phyloP scores from a whole-genome alignment of 805 yeast genomes.

The Wickerhamiella allomyrinae region DNA sequence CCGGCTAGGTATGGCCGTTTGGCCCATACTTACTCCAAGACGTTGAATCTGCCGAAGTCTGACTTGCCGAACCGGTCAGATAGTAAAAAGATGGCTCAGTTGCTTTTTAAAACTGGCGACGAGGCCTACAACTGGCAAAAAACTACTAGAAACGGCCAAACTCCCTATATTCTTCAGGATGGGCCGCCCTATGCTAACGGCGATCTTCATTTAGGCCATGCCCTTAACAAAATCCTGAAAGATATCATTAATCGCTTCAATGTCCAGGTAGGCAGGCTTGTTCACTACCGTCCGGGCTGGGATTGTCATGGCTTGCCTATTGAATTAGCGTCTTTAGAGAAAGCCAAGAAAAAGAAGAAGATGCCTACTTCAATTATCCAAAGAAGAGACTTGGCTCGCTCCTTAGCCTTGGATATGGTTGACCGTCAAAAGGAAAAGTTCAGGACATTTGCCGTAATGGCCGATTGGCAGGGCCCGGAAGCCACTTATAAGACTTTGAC shows the following conservation, averaged over 20 bases:
- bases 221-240: constrained; percentile 76
- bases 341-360: constrained; percentile 25
- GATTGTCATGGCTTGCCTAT: constrained; percentile 98
- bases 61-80: constrained; percentile 49
- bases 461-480: constrained; percentile 50
- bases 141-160: constrained; percentile 17
- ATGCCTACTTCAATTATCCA: constrained; percentile 28
- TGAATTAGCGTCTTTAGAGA: constrained; percentile 65
- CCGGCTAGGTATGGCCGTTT: neutral
- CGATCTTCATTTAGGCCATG: constrained; percentile 80
- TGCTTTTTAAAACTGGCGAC: constrained; percentile 40
- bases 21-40: constrained; percentile 16
- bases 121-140: constrained; percentile 54
- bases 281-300: constrained; percentile 87
- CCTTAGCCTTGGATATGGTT: constrained; percentile 57
- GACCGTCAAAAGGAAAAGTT: constrained; percentile 50
- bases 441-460: constrained; percentile 59
- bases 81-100: constrained; percentile 28
- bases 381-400: constrained; percentile 48
- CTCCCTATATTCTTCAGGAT: constrained; percentile 59
- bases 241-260: constrained; percentile 71
- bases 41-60: constrained; percentile 54
- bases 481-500: constrained; percentile 51
- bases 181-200: constrained; percentile 99
- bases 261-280: constrained; percentile 43